Conservation (phyloP, 2,329 filamentous ascomycete species). For the Diaporthe sp. region DNA sequence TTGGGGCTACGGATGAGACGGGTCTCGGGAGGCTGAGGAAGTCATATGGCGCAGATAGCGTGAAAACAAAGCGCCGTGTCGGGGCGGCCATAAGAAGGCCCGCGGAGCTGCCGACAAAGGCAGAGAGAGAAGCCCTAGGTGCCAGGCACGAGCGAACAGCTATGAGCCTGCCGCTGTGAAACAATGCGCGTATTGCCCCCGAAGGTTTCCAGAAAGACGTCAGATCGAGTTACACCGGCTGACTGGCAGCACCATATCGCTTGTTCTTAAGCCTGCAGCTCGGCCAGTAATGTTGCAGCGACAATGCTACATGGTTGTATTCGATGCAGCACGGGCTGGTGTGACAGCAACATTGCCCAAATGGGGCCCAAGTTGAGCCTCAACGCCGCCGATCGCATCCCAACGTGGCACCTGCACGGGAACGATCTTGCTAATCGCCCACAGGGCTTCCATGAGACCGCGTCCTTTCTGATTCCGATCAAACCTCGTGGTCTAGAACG, state of each 20-base stretch:
- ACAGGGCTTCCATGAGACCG: background rate
- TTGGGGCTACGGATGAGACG: slow-evolving; percentile 11
- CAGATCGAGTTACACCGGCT: slow-evolving; percentile 11
- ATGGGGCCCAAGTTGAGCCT: slow-evolving; percentile 15
- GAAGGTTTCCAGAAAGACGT: slow-evolving; percentile 15
- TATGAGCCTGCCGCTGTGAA: slow-evolving; percentile 9
- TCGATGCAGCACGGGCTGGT: slow-evolving; percentile 8
- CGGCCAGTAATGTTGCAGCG: slow-evolving; percentile 11
- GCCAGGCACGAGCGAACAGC: background rate
- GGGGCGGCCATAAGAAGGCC: slow-evolving; percentile 1
- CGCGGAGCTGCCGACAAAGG: background rate
- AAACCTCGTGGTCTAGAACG: slow-evolving; percentile 4
- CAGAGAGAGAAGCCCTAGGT: background rate
- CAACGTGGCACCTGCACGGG: background rate
- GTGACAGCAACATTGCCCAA: background rate
- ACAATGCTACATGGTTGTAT: background rate
- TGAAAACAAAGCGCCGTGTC: background rate
- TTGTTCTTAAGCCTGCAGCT: background rate
- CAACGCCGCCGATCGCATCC: slow-evolving; percentile 9
- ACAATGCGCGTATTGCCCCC: slow-evolving; percentile 21
- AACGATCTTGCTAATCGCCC: background rate
- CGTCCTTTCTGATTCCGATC: background rate
- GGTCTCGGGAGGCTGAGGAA: background rate
- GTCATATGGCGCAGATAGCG: slow-evolving; percentile 4
- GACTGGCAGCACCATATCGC: background rate